Evolutionary conservation across 2,329 filamentous ascomycete species (phyloP).

Genomic region (Niveomyces coronatus): DNA sequence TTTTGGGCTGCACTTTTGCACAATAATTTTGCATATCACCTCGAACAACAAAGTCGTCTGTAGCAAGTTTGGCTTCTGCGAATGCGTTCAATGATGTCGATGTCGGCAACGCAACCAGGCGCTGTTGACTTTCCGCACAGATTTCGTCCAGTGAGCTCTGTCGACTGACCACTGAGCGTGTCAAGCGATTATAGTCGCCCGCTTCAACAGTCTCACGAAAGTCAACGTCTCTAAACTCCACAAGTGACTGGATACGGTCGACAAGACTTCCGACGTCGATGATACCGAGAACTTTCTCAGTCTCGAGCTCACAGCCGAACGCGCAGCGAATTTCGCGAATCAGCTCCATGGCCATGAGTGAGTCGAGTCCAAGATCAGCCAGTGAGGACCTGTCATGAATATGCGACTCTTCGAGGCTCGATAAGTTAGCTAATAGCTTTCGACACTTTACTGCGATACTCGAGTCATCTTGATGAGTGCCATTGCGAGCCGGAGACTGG

Average conservation of each 20-base stretch:
- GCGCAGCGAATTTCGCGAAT: slow-evolving; percentile 32
- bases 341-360: slow-evolving; percentile 39
- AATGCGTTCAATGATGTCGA: not conserved
- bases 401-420: slow-evolving; percentile 25
- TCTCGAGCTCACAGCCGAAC: not conserved
- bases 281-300: not conserved
- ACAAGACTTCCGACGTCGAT: not conserved
- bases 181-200: not conserved
- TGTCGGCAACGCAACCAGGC: no score
- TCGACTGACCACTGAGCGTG: not conserved
- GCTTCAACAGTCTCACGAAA: not conserved
- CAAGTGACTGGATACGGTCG: no score
- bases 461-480: not conserved
- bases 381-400: slow-evolving; percentile 26
- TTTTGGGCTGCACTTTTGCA: not conserved
- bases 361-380: slow-evolving; percentile 38
- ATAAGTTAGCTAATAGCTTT: slow-evolving; percentile 17
- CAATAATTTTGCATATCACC: not conserved
- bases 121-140: not conserved
- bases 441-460: not conserved
- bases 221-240: no score
- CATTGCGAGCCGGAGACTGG: not conserved
- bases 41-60: not conserved
- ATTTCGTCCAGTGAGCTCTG: not conserved
- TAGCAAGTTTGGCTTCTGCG: not conserved